Conservation (phyloP, 176 grass and related monocot species). For the Secale cereale region DNA sequence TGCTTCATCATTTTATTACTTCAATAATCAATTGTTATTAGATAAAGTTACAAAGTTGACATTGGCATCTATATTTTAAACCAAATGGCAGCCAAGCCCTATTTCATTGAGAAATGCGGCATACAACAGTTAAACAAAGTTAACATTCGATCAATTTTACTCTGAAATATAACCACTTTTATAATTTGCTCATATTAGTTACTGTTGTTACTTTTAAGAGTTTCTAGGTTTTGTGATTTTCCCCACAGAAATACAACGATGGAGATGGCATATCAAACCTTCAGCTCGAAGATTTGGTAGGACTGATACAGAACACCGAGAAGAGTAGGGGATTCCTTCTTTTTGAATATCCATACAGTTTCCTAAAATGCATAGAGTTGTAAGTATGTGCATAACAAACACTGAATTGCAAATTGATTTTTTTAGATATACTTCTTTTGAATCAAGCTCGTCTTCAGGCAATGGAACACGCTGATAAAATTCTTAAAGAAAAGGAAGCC, state of each 20-base stretch:
- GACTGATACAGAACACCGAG: slow-evolving; percentile 68
- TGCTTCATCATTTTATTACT: not conserved
- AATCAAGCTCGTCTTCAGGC: slow-evolving; percentile 84
- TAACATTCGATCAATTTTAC: not conserved
- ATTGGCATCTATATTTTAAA: not conserved
- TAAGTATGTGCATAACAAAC: slow-evolving; percentile 4
- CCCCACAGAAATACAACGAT: slow-evolving; percentile 29
- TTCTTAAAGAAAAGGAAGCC: slow-evolving; percentile 84
- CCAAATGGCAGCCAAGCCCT: not conserved
- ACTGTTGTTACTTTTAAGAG: not conserved
- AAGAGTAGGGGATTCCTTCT: slow-evolving; percentile 53
- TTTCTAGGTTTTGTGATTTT: not conserved
- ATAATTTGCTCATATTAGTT: not conserved
- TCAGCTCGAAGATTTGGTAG: slow-evolving; percentile 66
- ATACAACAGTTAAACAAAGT: not conserved
- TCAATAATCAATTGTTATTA: not conserved
- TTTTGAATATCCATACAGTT: slow-evolving; percentile 24
- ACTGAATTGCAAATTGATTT: slow-evolving; percentile 19
- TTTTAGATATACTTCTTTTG: slow-evolving; percentile 88
- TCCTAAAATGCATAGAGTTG: slow-evolving; percentile 1
- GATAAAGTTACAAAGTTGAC: not conserved
- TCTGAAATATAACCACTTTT: not conserved
- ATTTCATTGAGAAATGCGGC: not conserved
- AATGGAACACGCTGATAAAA: slow-evolving; percentile 65
- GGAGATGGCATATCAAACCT: slow-evolving; percentile 36